These are phyloP conservation scores for Penicillium sp. DNA, from an alignment of 2,329 filamentous ascomycete genomes.

Conservation along the genomic window DNA sequence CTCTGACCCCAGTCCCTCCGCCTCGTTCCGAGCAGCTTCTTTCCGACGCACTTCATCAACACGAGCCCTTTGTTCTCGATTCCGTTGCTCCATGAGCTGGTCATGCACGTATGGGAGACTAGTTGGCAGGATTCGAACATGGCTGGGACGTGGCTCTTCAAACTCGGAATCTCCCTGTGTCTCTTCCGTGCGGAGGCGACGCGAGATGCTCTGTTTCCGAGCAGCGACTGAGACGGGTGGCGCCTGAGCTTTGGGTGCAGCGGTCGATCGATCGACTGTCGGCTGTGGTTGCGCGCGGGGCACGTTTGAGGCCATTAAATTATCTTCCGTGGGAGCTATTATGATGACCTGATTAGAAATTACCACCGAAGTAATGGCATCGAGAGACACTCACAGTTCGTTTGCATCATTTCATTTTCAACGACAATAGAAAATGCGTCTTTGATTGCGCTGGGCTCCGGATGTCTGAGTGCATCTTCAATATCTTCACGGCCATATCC, in stretches of 20 bases:
- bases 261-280: constrained; percentile 26
- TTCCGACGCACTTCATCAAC: constrained; percentile 47
- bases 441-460: constrained; percentile 96
- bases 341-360: constrained; percentile 11
- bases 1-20: constrained; percentile 22
- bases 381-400: constrained; percentile 69
- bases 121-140: constrained; percentile 86
- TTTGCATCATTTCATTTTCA: constrained; percentile 96
- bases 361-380: not conserved
- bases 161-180: constrained; percentile 30
- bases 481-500: constrained; percentile 94
- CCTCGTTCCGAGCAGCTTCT: constrained; percentile 20
- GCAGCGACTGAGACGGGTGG: constrained; percentile 20
- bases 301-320: constrained; percentile 28
- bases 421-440: constrained; percentile 97
- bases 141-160: constrained; percentile 66
- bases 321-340: constrained; percentile 41
- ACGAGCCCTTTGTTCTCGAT: constrained; percentile 31
- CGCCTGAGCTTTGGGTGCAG: constrained; percentile 23
- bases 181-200: constrained; percentile 25
- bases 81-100: constrained; percentile 72
- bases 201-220: constrained; percentile 27
- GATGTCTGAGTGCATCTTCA: constrained; percentile 84
- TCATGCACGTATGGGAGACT: constrained; percentile 88
- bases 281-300: constrained; percentile 24